A percentile compares a stretch with the other conserved stretches of the same genome.
Evolutionary conservation across 2,329 filamentous ascomycete species (phyloP).

Genomic region (Aspergillus quadrilineatus): DNA sequence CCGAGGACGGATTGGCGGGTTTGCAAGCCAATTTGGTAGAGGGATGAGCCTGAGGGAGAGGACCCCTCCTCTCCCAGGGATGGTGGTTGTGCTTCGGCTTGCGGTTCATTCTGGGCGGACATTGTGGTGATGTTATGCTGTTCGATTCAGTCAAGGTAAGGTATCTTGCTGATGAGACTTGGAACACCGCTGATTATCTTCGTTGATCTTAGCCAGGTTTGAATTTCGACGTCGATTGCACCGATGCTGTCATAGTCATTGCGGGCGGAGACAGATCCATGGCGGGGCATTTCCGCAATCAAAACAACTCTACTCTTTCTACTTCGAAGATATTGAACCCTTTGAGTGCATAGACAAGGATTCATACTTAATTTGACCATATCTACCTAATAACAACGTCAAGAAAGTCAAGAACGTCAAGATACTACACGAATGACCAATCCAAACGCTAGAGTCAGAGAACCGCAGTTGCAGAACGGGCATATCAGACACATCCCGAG

Average conservation of each 20-base stretch:
- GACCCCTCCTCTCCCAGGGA: neutral
- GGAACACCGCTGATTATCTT: neutral
- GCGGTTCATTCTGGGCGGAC: too few species aligned
- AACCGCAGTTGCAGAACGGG: neutral
- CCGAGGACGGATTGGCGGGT: constrained; percentile 62
- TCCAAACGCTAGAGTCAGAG: neutral
- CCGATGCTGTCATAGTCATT: neutral
- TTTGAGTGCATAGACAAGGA: neutral
- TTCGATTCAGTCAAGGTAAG: neutral
- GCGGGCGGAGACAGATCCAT: neutral
- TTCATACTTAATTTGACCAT: neutral
- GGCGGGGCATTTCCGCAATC: neutral
- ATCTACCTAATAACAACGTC: neutral
- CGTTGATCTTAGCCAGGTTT: neutral
- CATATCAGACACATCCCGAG: neutral
- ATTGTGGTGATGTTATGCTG: neutral
- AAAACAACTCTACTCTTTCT: neutral
- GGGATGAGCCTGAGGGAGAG: neutral
- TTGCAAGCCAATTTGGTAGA: constrained; percentile 62
- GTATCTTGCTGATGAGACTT: neutral
- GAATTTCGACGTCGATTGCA: neutral
- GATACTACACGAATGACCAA: neutral
- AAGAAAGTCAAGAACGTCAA: neutral
- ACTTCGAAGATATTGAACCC: neutral
- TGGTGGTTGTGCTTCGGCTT: neutral